Percentiles rank a stretch among this genome's conserved stretches.
These are phyloP conservation scores for Acmispon strigosus DNA, from an alignment of 306 rosid genomes.

Conservation along the genomic window DNA sequence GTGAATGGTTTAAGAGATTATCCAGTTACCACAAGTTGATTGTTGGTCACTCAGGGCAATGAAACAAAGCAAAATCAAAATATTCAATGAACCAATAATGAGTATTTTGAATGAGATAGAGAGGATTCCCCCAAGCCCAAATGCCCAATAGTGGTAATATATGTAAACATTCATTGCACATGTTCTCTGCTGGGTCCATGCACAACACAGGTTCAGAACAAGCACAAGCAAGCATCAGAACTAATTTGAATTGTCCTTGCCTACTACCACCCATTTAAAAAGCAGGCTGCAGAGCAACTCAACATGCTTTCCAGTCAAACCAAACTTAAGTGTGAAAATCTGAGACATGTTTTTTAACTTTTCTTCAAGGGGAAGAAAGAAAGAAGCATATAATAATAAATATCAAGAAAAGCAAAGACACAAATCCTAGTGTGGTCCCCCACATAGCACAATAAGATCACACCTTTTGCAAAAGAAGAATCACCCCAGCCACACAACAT, in stretches of 20 bases:
- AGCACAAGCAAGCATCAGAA: conserved; percentile 13
- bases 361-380: conserved; percentile 45
- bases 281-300: conserved; percentile 25
- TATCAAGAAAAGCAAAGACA: conserved; percentile 38
- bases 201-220: conserved; percentile 18
- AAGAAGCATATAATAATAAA: conserved; percentile 24
- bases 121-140: not conserved
- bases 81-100: not conserved
- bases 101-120: not conserved
- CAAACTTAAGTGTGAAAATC: conserved; percentile 44
- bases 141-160: not conserved
- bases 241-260: conserved; percentile 19
- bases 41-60: not conserved
- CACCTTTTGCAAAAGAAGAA: conserved; percentile 37
- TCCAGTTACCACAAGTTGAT: not conserved
- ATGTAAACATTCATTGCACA: conserved; percentile 29
- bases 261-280: conserved; percentile 31
- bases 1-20: not conserved
- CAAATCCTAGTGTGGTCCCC: conserved; percentile 62
- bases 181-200: conserved; percentile 36
- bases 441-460: conserved; percentile 34
- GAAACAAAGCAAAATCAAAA: not conserved
- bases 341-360: conserved; percentile 65
- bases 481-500: conserved; percentile 65
- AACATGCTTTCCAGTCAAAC: conserved; percentile 68